Evolutionary conservation across 129 eudicot species (phyloP).

Genomic region (Logfia minima): DNA sequence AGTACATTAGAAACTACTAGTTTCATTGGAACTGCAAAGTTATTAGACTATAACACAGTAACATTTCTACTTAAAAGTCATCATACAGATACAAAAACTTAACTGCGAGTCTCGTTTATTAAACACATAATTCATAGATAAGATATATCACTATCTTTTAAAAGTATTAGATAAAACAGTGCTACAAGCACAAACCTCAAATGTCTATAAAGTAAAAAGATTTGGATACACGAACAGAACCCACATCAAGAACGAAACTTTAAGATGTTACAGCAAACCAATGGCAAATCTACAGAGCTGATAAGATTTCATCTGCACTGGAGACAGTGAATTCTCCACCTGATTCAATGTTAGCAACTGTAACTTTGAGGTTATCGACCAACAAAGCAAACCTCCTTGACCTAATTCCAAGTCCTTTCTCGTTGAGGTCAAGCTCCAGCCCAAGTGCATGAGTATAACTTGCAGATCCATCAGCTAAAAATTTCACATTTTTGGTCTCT

Average conservation of each 20-base stretch:
- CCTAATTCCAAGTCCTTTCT: constrained; percentile 78
- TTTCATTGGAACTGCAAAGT: too few species aligned
- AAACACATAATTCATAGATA: background rate
- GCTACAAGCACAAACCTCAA: constrained; percentile 9
- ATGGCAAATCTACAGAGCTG: constrained; percentile 46
- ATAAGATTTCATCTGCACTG: constrained; percentile 74
- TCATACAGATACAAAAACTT: background rate
- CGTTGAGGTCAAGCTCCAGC: constrained; percentile 77
- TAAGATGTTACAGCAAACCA: background rate
- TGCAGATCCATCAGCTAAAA: constrained; percentile 80
- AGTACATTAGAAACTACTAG: too few species aligned
- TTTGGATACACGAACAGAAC: background rate
- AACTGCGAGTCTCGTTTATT: background rate
- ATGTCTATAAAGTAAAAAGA: background rate
- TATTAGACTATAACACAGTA: background rate
- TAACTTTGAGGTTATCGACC: constrained; percentile 81
- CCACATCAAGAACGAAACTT: background rate
- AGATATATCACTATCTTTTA: background rate
- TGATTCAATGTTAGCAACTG: constrained; percentile 67
- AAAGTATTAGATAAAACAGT: background rate
- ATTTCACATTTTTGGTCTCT: constrained; percentile 76
- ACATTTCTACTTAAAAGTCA: background rate
- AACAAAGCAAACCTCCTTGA: constrained; percentile 77
- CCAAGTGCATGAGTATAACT: constrained; percentile 83
- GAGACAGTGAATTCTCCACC: constrained; percentile 92